These are phyloP conservation scores for Dorcoceras hygrometricum DNA, from an alignment of 257 asterid species.

Conservation along the genomic window DNA sequence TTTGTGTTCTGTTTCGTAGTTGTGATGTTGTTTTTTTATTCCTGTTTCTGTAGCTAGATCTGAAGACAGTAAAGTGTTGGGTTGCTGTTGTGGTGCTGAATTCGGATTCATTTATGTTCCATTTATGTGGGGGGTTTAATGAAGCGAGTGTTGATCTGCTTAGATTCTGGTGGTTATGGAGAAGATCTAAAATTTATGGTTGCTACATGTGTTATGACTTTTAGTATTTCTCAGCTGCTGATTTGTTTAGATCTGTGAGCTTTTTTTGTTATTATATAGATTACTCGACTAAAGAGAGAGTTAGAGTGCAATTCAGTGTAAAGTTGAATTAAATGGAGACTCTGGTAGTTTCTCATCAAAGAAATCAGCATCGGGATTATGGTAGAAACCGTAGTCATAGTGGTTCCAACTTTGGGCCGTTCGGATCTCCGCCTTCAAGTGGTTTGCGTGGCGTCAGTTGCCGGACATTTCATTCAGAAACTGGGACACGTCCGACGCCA, in stretches of 20 bases:
- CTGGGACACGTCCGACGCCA: conserved; percentile 63
- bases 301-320: not conserved
- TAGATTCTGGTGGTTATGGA: not conserved
- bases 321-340: conserved; percentile 45
- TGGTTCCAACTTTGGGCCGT: conserved; percentile 32
- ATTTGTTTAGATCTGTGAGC: not conserved
- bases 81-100: not conserved
- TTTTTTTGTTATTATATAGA: not conserved
- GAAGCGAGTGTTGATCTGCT: not conserved
- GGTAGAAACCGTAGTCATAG: conserved; percentile 33
- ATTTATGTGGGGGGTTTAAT: not conserved
- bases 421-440: conserved; percentile 37
- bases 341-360: conserved; percentile 51
- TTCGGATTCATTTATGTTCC: not conserved
- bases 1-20: not conserved
- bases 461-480: conserved; percentile 54
- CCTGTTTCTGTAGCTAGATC: not conserved
- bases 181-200: not conserved
- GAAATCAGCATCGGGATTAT: conserved; percentile 47
- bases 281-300: not conserved
- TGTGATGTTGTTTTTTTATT: no score
- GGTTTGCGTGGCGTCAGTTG: conserved; percentile 50
- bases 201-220: not conserved
- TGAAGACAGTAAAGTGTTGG: not conserved
- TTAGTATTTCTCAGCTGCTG: not conserved